These are phyloP conservation scores for Neofusicoccum sp. DNA, from an alignment of 2,329 filamentous ascomycete genomes.

Conservation along the genomic window DNA sequence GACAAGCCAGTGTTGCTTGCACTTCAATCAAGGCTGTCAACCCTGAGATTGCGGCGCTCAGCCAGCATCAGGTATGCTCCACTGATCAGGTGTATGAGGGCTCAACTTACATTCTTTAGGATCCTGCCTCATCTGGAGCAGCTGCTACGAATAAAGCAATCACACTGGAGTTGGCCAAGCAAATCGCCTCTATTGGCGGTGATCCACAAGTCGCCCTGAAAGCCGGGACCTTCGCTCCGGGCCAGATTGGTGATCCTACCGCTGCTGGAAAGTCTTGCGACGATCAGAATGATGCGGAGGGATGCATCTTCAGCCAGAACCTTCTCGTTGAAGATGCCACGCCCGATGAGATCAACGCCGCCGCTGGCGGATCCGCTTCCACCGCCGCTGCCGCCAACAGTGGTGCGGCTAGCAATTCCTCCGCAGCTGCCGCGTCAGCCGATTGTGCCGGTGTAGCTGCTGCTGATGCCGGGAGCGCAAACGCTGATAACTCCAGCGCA, in stretches of 20 bases:
- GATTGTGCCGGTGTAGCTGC: slow-evolving; percentile 37
- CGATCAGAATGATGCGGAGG: slow-evolving; percentile 45
- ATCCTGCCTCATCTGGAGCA: slow-evolving; percentile 60
- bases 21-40: slow-evolving; percentile 56
- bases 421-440: slow-evolving; percentile 18
- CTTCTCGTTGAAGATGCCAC: slow-evolving; percentile 56
- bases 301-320: slow-evolving; percentile 56
- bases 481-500: not conserved
- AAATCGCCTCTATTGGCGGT: slow-evolving; percentile 61
- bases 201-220: slow-evolving; percentile 61
- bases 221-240: slow-evolving; percentile 59
- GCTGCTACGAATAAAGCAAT: slow-evolving; percentile 60
- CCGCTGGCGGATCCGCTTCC: slow-evolving; percentile 36
- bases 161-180: slow-evolving; percentile 57
- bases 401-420: slow-evolving; percentile 26
- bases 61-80: slow-evolving; percentile 55
- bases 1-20: slow-evolving; percentile 58
- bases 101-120: slow-evolving; percentile 27
- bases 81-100: not conserved
- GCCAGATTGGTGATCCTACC: slow-evolving; percentile 53
- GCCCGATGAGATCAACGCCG: slow-evolving; percentile 51
- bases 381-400: slow-evolving; percentile 22
- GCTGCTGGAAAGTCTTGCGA: slow-evolving; percentile 55
- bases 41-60: slow-evolving; percentile 62
- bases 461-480: slow-evolving; percentile 22